Conservation (phyloP, 2,329 filamentous ascomycete genomes). For the Aspergillus luchuensis region DNA sequence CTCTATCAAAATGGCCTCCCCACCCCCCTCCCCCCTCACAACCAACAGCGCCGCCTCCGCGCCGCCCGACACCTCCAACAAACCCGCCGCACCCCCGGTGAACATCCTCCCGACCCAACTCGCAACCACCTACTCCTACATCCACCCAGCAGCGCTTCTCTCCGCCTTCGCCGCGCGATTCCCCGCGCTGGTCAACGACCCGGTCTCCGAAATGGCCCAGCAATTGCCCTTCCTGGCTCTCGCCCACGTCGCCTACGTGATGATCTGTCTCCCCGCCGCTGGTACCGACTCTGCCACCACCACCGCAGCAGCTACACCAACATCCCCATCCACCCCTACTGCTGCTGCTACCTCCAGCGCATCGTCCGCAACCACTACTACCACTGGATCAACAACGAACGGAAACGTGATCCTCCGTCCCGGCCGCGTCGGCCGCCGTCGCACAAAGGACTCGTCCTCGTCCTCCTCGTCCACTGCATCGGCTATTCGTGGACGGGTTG, state of each 20-base stretch:
- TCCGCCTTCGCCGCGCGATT: slow-evolving; percentile 67
- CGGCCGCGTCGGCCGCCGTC: slow-evolving; percentile 27
- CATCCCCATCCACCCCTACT: background rate
- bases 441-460: slow-evolving; percentile 4
- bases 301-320: background rate
- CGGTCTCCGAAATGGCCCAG: slow-evolving; percentile 63
- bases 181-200: slow-evolving; percentile 67
- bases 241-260: slow-evolving; percentile 63
- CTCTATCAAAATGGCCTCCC: slow-evolving; percentile 12
- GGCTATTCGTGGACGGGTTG: background rate
- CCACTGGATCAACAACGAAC: background rate
- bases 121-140: slow-evolving; percentile 61
- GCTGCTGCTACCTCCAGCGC: background rate
- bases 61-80: background rate
- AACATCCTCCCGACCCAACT: slow-evolving; percentile 50
- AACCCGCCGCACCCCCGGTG: slow-evolving; percentile 43
- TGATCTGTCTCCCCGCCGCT: slow-evolving; percentile 61
- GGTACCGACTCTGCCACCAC: slow-evolving; percentile 30
- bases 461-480: too few species aligned
- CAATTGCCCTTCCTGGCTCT: slow-evolving; percentile 64
- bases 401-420: slow-evolving; percentile 8
- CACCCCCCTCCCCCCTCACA: slow-evolving; percentile 14
- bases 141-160: slow-evolving; percentile 69
- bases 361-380: background rate
- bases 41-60: background rate